Base-by-base conservation (phyloP, 805 yeast species). In the Martiniozyma abietophila region DNA sequence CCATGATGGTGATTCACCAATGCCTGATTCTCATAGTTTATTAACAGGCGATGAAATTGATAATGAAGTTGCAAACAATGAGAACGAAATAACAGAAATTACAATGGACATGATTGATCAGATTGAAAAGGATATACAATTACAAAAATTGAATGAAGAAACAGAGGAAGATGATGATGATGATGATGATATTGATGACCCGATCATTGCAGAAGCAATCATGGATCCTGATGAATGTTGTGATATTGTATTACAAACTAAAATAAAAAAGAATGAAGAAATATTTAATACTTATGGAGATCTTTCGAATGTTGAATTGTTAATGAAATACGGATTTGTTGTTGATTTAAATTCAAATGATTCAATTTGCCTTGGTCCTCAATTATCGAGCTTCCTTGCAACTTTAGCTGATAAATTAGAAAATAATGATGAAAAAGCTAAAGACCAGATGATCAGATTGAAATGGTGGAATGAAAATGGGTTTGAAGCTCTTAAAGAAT, bases 281-380 rank as follows among this genome's bases (percentile, higher is more conserved):
- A 49, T 89, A 10, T 82, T 76, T 62, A 86, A 84, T 56, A 76
- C 92, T 0, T 88, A 86, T 47, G 96, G 96, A 0, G 79, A 76
- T 18, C 62, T 79, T 25, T 58, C 77, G 11, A 84, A 82, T 45
- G 64, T 80, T 0, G 67, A 71, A 24, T 58, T 88, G 26, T 53
- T 86, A 10, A 73, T 86, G 10, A 67, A 82, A 37, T 88, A 86
- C 51, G 96, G 96, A 1, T 86, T 88, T 51, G 70, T 77, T 8
- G 61, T 69, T 24, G 58, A 63, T 32, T 58, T 60, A n/a, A 73
- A 76, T 43, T 59, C 62, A 1, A 65, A 71, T 46, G 85, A 80
- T 44, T 50, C 66, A 2, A 69, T 80, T 9, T 64, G 74, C 34
- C 50, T 83, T n/a, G 74, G 78, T 1, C 59, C 63, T 2, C 78